Conservation (phyloP, 148 eudicot genomes). For the Salicornia ramosissima region DNA sequence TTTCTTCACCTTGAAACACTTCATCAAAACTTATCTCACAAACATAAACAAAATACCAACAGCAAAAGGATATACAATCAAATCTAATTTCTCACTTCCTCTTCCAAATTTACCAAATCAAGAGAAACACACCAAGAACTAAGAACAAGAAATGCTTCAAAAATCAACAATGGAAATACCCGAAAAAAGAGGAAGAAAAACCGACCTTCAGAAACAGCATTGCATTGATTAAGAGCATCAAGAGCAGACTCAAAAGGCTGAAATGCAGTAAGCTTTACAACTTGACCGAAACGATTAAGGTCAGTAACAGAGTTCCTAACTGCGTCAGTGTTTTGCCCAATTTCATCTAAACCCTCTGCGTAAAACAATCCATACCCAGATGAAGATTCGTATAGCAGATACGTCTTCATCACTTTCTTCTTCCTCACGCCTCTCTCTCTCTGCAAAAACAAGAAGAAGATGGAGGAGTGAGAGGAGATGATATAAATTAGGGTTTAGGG, state of each 20-base stretch:
- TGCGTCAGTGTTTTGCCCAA: conserved; percentile 80
- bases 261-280: conserved; percentile 71
- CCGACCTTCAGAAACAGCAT: conserved; percentile 87
- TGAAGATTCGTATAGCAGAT: conserved; percentile 64
- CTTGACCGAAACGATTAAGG: conserved; percentile 76
- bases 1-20: no score
- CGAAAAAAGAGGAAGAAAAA: not conserved
- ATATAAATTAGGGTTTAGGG: no score
- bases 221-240: conserved; percentile 83
- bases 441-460: no score
- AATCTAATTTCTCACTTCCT: no score
- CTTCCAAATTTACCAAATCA: not conserved
- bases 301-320: conserved; percentile 70
- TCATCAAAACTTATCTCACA: no score
- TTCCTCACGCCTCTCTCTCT: conserved; percentile 3
- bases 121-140: not conserved
- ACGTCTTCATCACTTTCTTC: conserved; percentile 39
- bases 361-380: conserved; percentile 62
- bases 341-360: conserved; percentile 82
- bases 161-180: not conserved
- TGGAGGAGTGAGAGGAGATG: no score
- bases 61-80: no score
- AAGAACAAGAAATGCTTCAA: not conserved
- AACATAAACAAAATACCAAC: not conserved
- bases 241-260: conserved; percentile 76